Conservation (phyloP, 805 yeast genomes). For the Wickerhamomyces canadensis region DNA sequence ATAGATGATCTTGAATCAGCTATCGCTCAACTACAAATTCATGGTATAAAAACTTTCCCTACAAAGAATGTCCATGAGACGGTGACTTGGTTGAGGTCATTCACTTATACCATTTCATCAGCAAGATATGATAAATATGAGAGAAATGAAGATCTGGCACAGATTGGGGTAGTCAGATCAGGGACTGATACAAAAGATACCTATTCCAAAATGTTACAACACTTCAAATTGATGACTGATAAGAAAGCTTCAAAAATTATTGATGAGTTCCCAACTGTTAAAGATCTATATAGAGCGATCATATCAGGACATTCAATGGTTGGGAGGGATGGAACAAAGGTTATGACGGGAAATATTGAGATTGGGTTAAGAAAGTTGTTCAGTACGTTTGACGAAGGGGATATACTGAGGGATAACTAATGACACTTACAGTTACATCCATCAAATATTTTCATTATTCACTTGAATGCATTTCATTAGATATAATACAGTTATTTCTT, state of each 20-base stretch:
- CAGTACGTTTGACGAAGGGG: conserved; percentile 44
- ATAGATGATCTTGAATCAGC: conserved; percentile 33
- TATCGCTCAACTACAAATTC: conserved; percentile 40
- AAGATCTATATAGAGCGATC: conserved; percentile 23
- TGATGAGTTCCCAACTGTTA: conserved; percentile 35
- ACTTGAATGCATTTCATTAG: no score
- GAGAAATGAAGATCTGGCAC: conserved; percentile 49
- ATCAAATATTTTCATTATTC: no score
- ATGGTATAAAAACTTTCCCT: conserved; percentile 45
- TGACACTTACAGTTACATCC: no score
- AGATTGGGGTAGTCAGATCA: conserved; percentile 49
- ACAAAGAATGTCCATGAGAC: conserved; percentile 42
- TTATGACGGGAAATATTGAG: conserved; percentile 48
- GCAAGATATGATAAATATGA: conserved; percentile 50
- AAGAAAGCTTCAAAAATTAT: conserved; percentile 42
- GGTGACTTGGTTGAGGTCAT: conserved; percentile 46
- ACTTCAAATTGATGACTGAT: conserved; percentile 53
- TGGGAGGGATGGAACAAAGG: conserved; percentile 37
- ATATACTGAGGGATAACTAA: conserved; percentile 17
- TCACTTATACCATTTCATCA: conserved; percentile 49
- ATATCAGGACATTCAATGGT: conserved; percentile 30
- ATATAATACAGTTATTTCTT: conserved; percentile 3
- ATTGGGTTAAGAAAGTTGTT: conserved; percentile 42
- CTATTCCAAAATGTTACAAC: conserved; percentile 44
- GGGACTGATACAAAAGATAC: conserved; percentile 45